phyloP scores from a whole-genome alignment of 495 filamentous ascomycete genomes.

The Aspergillus cristatus region DNA sequence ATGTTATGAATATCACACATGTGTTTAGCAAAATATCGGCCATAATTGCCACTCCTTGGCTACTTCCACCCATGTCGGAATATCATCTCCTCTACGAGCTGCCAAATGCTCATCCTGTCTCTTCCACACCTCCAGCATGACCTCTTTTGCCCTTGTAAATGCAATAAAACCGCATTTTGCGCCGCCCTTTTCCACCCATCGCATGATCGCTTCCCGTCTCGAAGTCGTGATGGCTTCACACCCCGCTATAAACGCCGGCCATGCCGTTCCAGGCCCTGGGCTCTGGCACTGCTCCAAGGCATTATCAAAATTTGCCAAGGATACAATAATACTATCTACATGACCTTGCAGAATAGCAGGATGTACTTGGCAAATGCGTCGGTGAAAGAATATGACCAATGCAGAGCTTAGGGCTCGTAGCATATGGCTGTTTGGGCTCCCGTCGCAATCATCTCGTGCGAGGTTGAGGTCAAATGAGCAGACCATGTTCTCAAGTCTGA shows the following conservation, averaged over 20 bases:
- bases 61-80: conserved; percentile 24
- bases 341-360: conserved; percentile 22
- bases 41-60: conserved; percentile 17
- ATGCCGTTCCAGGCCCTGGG: conserved; percentile 20
- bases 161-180: conserved; percentile 15
- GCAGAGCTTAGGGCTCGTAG: conserved; percentile 21
- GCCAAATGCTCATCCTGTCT: conserved; percentile 21
- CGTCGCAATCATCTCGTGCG: conserved; percentile 3
- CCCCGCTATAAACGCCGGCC: conserved; percentile 28
- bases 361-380: conserved; percentile 20
- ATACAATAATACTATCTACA: conserved; percentile 23
- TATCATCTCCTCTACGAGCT: conserved; percentile 11
- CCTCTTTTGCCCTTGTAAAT: conserved; percentile 14
- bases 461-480: conserved; percentile 18
- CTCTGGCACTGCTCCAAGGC: conserved; percentile 8
- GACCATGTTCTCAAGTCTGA: conserved; percentile 26
- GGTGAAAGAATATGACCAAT: conserved; percentile 27
- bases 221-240: conserved; percentile 19
- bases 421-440: conserved; percentile 15
- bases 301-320: conserved; percentile 15
- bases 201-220: conserved; percentile 14
- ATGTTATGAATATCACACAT: no score
- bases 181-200: conserved; percentile 16
- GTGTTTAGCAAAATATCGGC: conserved; percentile 24
- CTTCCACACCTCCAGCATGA: conserved; percentile 21